A percentile compares a stretch with the other conserved stretches of the same genome.
These are phyloP conservation scores for Sporobolomyces pararoseus DNA, from an alignment of 768 basidiomycete species.

Conservation along the genomic window DNA sequence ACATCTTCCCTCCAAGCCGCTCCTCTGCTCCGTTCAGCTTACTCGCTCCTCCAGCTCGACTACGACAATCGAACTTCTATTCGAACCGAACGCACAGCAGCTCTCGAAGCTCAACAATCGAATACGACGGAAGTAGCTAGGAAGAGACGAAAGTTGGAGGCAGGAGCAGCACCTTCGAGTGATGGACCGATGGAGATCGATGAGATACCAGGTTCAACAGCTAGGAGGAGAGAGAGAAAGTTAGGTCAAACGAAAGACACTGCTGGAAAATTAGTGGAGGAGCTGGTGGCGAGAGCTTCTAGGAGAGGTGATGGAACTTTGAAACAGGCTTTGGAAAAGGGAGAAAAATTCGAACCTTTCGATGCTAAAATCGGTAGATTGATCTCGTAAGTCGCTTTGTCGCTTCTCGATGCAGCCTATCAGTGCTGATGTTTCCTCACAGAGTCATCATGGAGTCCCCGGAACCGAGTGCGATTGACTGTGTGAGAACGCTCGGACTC, in stretches of 20 bases:
- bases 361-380: conserved; percentile 16
- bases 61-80: conserved; percentile 11
- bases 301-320: neutral
- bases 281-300: neutral
- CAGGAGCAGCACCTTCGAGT: conserved; percentile 11
- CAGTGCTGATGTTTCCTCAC: neutral
- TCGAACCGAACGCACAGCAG: neutral
- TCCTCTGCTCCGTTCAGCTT: conserved; percentile 2
- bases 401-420: neutral
- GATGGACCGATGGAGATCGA: conserved; percentile 27
- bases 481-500: conserved; percentile 13
- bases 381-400: neutral
- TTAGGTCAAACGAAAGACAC: conserved; percentile 14
- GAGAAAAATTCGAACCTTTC: conserved; percentile 7
- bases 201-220: neutral
- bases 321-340: conserved; percentile 1
- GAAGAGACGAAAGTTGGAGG: conserved; percentile 20
- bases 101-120: neutral
- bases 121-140: neutral
- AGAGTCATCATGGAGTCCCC: neutral
- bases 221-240: conserved; percentile 2
- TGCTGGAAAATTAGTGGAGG: conserved; percentile 4
- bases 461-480: neutral
- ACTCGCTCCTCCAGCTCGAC: conserved; percentile 11
- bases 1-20: neutral